These are phyloP conservation scores for Colletotrichum brevisporum DNA, from an alignment of 2,329 filamentous ascomycete genomes.

Conservation along the genomic window DNA sequence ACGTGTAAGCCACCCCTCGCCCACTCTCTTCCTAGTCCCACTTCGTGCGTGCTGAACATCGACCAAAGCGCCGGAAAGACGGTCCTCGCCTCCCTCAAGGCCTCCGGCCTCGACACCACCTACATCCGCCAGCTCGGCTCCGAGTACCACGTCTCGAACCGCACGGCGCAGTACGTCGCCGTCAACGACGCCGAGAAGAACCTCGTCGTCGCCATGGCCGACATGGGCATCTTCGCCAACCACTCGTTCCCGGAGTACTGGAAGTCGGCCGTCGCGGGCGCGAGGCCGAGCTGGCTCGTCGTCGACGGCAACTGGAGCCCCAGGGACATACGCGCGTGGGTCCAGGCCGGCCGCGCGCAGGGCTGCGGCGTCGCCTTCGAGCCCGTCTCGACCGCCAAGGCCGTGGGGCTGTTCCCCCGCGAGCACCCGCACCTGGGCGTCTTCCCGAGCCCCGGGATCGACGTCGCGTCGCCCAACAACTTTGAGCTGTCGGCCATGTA, in stretches of 20 bases:
- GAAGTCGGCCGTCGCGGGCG: conserved; percentile 69
- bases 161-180: conserved; percentile 92
- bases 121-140: conserved; percentile 72
- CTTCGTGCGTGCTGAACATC: conserved; percentile 21
- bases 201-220: conserved; percentile 93
- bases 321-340: conserved; percentile 76
- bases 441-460: conserved; percentile 75
- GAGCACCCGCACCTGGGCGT: conserved; percentile 58
- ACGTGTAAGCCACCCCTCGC: conserved; percentile 69
- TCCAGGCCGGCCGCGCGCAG: conserved; percentile 70
- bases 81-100: conserved; percentile 75
- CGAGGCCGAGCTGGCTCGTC: conserved; percentile 81
- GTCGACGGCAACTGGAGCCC: conserved; percentile 90
- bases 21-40: too few species aligned
- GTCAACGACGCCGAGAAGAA: conserved; percentile 88
- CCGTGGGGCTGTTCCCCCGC: conserved; percentile 74
- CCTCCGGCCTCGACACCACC: conserved; percentile 74
- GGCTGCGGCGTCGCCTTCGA: conserved; percentile 81
- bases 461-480: conserved; percentile 86
- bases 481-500: conserved; percentile 88
- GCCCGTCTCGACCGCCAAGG: conserved; percentile 88
- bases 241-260: conserved; percentile 69
- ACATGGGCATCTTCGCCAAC: conserved; percentile 87
- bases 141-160: conserved; percentile 64
- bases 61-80: conserved; percentile 77